Evolutionary conservation across 768 basidiomycete genomes (phyloP).

Genomic region (Pleurotus eryngii): DNA sequence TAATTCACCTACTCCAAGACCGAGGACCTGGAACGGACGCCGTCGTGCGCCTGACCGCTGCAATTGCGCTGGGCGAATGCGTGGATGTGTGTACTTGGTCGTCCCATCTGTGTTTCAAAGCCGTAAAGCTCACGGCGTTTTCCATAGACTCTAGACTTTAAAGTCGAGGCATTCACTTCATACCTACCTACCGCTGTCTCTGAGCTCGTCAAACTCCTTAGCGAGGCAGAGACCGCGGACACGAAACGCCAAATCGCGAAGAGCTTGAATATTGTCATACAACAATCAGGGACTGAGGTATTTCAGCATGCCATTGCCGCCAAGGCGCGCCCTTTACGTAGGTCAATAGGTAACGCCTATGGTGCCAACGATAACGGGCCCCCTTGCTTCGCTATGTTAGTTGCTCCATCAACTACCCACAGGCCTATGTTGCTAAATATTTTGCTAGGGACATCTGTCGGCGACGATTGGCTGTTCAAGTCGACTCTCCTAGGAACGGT

Average conservation of each 20-base stretch:
- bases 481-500: slow-evolving; percentile 66
- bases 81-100: slow-evolving; percentile 62
- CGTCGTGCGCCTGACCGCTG: slow-evolving; percentile 85
- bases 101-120: not conserved
- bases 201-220: slow-evolving; percentile 68
- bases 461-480: slow-evolving; percentile 71
- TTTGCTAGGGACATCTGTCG: slow-evolving; percentile 60
- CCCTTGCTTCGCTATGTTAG: slow-evolving; percentile 73
- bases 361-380: slow-evolving; percentile 53
- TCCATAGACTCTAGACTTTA: slow-evolving; percentile 60
- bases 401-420: slow-evolving; percentile 6
- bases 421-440: slow-evolving; percentile 9
- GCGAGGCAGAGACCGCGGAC: slow-evolving; percentile 72
- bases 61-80: slow-evolving; percentile 75
- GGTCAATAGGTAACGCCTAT: slow-evolving; percentile 62
- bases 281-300: slow-evolving; percentile 44
- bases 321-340: not conserved
- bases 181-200: slow-evolving; percentile 58
- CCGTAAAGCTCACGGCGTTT: not conserved
- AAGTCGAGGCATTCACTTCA: slow-evolving; percentile 61
- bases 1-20: slow-evolving; percentile 73
- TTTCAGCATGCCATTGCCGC: not conserved
- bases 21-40: slow-evolving; percentile 69
- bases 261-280: slow-evolving; percentile 68
- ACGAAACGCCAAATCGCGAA: slow-evolving; percentile 72